These are phyloP conservation scores for Elongisporangium senticosum DNA, from an alignment of 352 stramenopile genomes.

Conservation along the genomic window DNA sequence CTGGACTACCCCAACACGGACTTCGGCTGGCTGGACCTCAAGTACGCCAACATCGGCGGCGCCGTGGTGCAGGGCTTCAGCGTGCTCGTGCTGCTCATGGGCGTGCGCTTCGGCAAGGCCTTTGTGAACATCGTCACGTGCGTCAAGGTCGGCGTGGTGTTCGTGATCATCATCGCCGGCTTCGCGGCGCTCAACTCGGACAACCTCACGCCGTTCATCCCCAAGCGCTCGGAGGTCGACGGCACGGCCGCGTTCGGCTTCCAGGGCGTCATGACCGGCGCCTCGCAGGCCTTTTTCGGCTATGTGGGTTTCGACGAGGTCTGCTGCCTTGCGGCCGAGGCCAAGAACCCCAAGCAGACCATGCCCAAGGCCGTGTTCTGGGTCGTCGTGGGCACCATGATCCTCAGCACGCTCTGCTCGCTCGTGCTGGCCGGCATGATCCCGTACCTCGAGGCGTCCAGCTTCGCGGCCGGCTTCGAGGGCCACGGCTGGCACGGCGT, in stretches of 20 bases:
- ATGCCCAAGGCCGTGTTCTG: conserved; percentile 79
- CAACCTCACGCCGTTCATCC: conserved; percentile 86
- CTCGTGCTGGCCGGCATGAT: conserved; percentile 85
- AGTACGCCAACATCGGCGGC: conserved; percentile 41
- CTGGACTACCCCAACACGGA: conserved; percentile 29
- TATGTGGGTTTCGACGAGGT: conserved; percentile 94
- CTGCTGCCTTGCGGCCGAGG: conserved; percentile 80
- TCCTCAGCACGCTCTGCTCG: conserved; percentile 67
- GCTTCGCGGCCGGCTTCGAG: conserved; percentile 50
- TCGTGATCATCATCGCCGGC: conserved; percentile 87
- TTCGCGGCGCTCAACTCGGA: conserved; percentile 68
- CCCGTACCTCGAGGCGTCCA: conserved; percentile 31
- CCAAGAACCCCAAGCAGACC: conserved; percentile 72
- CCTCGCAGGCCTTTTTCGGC: conserved; percentile 89
- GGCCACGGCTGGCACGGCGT: conserved; percentile 37
- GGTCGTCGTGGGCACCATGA: conserved; percentile 65
- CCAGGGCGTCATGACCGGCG: conserved; percentile 71
- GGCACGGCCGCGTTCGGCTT: conserved; percentile 33
- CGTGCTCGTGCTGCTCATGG: conserved; percentile 63
- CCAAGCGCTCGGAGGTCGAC: conserved; percentile 15
- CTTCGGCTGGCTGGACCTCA: conserved; percentile 44
- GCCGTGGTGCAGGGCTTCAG: conserved; percentile 57
- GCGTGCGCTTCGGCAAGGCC: conserved; percentile 82
- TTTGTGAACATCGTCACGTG: conserved; percentile 84
- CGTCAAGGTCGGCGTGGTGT: conserved; percentile 69